These are phyloP conservation scores for Rhodofomes roseus DNA, from an alignment of 1,284 basidiomycete genomes.

Conservation along the genomic window DNA sequence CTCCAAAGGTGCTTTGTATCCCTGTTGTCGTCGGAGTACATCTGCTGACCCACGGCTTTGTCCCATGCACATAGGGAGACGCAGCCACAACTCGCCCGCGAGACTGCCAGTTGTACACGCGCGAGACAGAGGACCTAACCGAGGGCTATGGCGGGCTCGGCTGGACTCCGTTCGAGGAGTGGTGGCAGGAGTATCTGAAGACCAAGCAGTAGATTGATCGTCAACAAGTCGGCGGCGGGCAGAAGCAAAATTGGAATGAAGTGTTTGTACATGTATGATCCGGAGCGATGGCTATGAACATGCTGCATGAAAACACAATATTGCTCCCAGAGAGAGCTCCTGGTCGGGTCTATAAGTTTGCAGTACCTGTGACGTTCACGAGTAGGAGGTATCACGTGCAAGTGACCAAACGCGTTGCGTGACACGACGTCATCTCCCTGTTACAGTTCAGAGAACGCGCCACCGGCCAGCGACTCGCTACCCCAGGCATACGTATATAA, in stretches of 20 bases:
- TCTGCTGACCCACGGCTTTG: too few relatives aligned
- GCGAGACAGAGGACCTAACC: slow-evolving; percentile 59
- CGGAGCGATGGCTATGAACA: too few relatives aligned
- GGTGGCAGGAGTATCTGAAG: slow-evolving; percentile 54
- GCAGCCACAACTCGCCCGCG: slow-evolving; percentile 66
- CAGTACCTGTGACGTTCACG: too few relatives aligned
- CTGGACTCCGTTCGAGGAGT: slow-evolving; percentile 67
- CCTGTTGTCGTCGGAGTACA: too few relatives aligned
- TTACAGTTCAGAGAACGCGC: background rate
- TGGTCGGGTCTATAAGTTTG: background rate
- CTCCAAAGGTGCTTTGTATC: slow-evolving; percentile 41
- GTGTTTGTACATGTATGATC: too few relatives aligned
- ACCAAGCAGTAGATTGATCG: slow-evolving; percentile 13
- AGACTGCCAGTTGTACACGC: slow-evolving; percentile 68
- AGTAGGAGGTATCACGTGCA: background rate
- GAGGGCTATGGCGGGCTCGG: slow-evolving; percentile 54
- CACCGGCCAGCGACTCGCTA: background rate
- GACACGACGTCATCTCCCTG: background rate
- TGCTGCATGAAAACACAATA: too few relatives aligned
- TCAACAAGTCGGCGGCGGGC: too few relatives aligned
- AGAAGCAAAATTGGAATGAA: too few relatives aligned
- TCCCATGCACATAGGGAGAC: too few relatives aligned
- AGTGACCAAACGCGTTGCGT: background rate
- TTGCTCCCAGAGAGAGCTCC: too few relatives aligned
- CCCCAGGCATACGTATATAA: background rate